Conservation (phyloP, 2,329 filamentous ascomycete genomes). For the Fusarium coffeatum region DNA sequence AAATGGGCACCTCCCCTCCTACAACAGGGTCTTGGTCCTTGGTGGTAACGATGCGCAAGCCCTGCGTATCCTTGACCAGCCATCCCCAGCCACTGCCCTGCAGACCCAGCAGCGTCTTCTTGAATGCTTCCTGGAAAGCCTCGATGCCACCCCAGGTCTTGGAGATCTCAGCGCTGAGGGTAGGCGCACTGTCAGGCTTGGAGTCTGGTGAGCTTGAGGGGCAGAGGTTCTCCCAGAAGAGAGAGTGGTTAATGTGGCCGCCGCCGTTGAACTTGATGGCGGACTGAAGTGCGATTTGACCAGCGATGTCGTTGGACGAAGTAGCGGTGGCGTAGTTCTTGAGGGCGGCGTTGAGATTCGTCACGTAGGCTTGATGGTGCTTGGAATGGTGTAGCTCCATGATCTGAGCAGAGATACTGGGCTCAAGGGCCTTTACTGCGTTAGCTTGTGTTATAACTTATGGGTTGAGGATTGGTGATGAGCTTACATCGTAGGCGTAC, state of each 20-base stretch:
- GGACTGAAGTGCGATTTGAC: conserved; percentile 74
- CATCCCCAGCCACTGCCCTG: conserved; percentile 92
- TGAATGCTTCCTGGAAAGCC: conserved; percentile 74
- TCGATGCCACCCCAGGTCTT: conserved; percentile 76
- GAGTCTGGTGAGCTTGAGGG: conserved; percentile 70
- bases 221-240: conserved; percentile 89
- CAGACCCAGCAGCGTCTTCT: conserved; percentile 72
- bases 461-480: background rate
- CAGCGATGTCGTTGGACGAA: conserved; percentile 67
- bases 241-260: conserved; percentile 91
- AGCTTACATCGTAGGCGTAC: conserved; percentile 76
- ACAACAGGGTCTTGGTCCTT: conserved; percentile 87
- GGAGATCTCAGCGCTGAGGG: conserved; percentile 70
- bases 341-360: conserved; percentile 76
- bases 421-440: conserved; percentile 71
- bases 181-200: conserved; percentile 65
- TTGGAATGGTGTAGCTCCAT: conserved; percentile 85
- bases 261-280: conserved; percentile 90
- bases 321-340: conserved; percentile 68
- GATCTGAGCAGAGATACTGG: conserved; percentile 79
- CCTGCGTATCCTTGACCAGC: conserved; percentile 74
- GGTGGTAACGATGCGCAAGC: conserved; percentile 79
- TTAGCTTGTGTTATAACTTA: conserved; percentile 1
- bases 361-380: conserved; percentile 84
- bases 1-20: conserved; percentile 71